phyloP scores from a whole-genome alignment of 306 rosid species.

The Prunus kanzakura region DNA sequence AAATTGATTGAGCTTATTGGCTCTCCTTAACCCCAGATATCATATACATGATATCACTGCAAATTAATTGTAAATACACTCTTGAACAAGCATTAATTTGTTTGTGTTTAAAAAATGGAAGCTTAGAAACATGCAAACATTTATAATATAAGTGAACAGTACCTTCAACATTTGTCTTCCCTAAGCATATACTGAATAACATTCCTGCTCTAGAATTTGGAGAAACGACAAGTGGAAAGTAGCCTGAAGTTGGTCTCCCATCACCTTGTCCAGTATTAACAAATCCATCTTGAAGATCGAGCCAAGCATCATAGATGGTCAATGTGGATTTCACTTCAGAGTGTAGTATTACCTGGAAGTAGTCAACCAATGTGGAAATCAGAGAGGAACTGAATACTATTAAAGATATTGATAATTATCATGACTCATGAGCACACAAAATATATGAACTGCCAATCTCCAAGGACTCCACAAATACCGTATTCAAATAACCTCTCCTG shows the following conservation, averaged over 20 bases:
- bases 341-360: slow-evolving; percentile 78
- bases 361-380: slow-evolving; percentile 26
- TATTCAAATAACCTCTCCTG: slow-evolving; percentile 9
- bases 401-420: slow-evolving; percentile 13
- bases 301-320: slow-evolving; percentile 86
- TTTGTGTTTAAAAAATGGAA: neutral
- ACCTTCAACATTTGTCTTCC: slow-evolving; percentile 68
- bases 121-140: slow-evolving; percentile 2
- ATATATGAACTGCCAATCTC: neutral
- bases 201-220: slow-evolving; percentile 86
- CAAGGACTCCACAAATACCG: slow-evolving; percentile 8
- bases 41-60: neutral
- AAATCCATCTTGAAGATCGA: slow-evolving; percentile 98
- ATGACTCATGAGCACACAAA: slow-evolving; percentile 1
- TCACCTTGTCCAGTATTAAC: slow-evolving; percentile 62
- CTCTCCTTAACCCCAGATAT: neutral
- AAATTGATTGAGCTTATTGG: neutral
- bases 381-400: slow-evolving; percentile 17
- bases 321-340: slow-evolving; percentile 91
- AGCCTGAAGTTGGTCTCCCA: slow-evolving; percentile 70
- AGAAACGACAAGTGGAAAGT: slow-evolving; percentile 80
- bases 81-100: neutral
- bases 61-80: neutral
- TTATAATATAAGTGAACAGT: slow-evolving; percentile 16
- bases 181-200: slow-evolving; percentile 78